These are phyloP conservation scores for Cynara cardunculus DNA, from an alignment of 129 eudicot species.

Conservation along the genomic window DNA sequence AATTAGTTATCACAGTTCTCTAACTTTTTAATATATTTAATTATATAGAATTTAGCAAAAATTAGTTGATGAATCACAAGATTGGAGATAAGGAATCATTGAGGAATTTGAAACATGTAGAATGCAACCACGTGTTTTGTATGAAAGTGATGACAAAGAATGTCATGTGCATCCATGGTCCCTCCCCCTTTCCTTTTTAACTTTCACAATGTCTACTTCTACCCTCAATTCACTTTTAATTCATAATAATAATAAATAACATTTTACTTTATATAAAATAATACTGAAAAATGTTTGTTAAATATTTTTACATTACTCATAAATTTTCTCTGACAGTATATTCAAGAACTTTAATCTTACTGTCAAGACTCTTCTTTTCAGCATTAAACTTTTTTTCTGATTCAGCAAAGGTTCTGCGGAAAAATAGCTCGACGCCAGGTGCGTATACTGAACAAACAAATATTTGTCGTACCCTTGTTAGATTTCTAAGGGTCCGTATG, in stretches of 20 bases:
- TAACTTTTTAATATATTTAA: too few relatives aligned
- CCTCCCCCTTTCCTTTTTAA: conserved; percentile 20
- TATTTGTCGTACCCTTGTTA: neutral
- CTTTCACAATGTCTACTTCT: conserved; percentile 18
- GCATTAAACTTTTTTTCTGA: too few relatives aligned
- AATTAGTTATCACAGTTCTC: too few relatives aligned
- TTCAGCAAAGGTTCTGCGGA: too few relatives aligned
- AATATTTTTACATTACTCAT: too few relatives aligned
- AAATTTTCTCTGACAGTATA: too few relatives aligned
- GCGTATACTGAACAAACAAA: neutral
- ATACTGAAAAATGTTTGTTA: neutral
- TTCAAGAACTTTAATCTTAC: too few relatives aligned
- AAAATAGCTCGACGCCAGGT: too few relatives aligned
- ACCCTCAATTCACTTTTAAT: neutral
- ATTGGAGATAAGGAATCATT: conserved; percentile 30
- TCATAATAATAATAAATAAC: neutral
- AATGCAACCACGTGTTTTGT: conserved; percentile 28
- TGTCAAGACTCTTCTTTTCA: too few relatives aligned
- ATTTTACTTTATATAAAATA: neutral
- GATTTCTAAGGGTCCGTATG: neutral
- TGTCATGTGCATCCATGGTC: conserved; percentile 48
- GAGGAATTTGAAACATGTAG: conserved; percentile 20
- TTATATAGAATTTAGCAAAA: neutral
- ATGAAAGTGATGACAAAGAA: conserved; percentile 36
- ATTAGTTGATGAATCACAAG: conserved; percentile 15